phyloP scores from a whole-genome alignment of 768 basidiomycete species.

The Leccinum olivaceopallidum region DNA sequence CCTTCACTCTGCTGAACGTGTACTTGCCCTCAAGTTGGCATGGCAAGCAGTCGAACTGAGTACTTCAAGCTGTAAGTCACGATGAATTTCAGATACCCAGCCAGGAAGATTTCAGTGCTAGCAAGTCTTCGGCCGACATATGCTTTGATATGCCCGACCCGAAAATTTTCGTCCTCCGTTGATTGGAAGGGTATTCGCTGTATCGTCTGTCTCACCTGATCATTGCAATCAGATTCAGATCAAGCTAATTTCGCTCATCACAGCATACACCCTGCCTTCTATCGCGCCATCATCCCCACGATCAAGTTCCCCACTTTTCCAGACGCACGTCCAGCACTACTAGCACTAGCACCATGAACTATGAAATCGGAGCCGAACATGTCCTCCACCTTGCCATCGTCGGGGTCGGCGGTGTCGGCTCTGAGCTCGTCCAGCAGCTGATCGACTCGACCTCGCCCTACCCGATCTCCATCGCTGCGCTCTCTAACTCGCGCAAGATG shows the following conservation, averaged over 20 bases:
- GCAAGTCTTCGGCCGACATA: slow-evolving; percentile 14
- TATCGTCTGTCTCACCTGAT: slow-evolving; percentile 16
- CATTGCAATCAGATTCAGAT: slow-evolving; percentile 11
- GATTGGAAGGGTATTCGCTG: background rate
- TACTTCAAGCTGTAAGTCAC: background rate
- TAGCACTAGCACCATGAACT: slow-evolving; percentile 15
- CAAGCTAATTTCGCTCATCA: background rate
- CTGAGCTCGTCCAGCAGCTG: slow-evolving; percentile 83
- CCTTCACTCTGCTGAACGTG: background rate
- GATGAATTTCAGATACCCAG: slow-evolving; percentile 4
- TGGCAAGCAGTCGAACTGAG: background rate
- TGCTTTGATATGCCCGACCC: background rate
- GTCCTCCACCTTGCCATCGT: slow-evolving; percentile 70
- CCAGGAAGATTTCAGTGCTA: background rate
- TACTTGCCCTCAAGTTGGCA: background rate
- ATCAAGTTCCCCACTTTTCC: slow-evolving; percentile 3
- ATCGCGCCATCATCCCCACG: background rate
- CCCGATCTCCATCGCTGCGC: slow-evolving; percentile 65
- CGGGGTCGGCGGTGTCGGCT: slow-evolving; percentile 92
- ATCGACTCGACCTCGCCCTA: slow-evolving; percentile 50
- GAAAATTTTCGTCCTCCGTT: background rate
- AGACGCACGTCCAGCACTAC: background rate
- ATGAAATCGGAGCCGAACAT: slow-evolving; percentile 18
- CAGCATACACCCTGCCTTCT: background rate
- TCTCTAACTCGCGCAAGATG: slow-evolving; percentile 66